These are phyloP conservation scores for Aphanocladium album DNA, from an alignment of 2,329 filamentous ascomycete species.

Conservation along the genomic window DNA sequence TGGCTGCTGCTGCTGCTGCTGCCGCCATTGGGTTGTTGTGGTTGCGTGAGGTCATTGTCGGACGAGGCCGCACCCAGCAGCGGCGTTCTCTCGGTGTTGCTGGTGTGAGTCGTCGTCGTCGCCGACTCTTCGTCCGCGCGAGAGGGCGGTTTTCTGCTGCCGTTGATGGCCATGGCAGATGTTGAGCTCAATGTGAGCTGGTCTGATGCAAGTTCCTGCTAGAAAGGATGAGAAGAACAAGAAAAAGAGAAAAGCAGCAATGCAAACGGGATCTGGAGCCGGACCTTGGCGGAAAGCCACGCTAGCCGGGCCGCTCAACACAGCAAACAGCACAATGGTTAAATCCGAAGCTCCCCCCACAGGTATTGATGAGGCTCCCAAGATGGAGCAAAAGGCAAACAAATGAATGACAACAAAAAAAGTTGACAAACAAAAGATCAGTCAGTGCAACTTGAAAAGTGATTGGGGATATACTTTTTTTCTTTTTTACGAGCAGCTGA, in stretches of 20 bases:
- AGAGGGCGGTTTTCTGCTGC: not conserved
- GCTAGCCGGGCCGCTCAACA: not conserved
- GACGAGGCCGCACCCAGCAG: not conserved
- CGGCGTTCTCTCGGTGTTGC: conserved; percentile 1
- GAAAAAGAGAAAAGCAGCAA: not conserved
- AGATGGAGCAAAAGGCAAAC: too few relatives aligned
- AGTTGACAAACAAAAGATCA: too few relatives aligned
- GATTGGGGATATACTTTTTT: not conserved
- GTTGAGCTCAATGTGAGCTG: too few relatives aligned
- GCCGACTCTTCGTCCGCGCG: not conserved
- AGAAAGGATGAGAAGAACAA: not conserved
- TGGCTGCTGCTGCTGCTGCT: not conserved
- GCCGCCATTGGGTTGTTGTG: not conserved
- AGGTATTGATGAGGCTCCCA: too few relatives aligned
- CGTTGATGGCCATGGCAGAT: not conserved
- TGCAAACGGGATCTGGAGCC: not conserved
- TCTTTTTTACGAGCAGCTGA: not conserved
- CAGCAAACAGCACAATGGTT: not conserved
- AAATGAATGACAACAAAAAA: too few relatives aligned
- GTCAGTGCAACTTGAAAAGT: too few relatives aligned
- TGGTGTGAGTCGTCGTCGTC: not conserved
- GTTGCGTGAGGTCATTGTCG: not conserved
- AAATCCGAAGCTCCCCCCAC: too few relatives aligned
- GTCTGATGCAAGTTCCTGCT: not conserved
- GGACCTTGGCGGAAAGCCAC: not conserved